Conservation (phyloP, 495 filamentous ascomycete species). For the Podospora fimiseda region DNA sequence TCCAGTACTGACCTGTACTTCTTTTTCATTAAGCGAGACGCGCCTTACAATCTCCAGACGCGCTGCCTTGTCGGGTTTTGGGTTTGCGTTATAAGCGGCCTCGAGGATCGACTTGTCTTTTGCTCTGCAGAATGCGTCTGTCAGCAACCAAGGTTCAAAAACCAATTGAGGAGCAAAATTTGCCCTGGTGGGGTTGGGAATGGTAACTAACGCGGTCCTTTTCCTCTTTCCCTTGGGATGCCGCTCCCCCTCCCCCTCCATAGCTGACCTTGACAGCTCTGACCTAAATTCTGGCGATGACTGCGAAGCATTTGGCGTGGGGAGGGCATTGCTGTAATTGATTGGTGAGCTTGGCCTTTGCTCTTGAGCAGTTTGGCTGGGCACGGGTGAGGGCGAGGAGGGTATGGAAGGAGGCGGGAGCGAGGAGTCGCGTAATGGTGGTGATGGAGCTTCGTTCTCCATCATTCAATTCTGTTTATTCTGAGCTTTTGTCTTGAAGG, state of each 20-base stretch:
- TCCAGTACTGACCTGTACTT: constrained; percentile 77
- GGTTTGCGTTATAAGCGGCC: constrained; percentile 73
- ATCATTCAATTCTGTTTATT: constrained; percentile 1
- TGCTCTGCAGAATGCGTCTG: constrained; percentile 45
- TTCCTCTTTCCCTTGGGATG: constrained; percentile 50
- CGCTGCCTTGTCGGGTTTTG: constrained; percentile 88
- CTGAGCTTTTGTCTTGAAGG: background rate
- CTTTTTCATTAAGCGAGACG: constrained; percentile 91
- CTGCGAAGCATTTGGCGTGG: background rate
- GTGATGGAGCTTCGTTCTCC: constrained; percentile 8
- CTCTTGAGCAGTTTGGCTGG: background rate
- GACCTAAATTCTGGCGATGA: constrained; percentile 1
- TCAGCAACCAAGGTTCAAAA: constrained; percentile 3
- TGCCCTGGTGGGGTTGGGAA: background rate
- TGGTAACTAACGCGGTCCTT: constrained; percentile 44
- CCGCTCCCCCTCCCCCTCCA: constrained; percentile 10
- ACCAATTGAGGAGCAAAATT: constrained; percentile 6
- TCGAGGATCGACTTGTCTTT: constrained; percentile 91
- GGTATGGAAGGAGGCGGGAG: constrained; percentile 1
- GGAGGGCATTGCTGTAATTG: constrained; percentile 6
- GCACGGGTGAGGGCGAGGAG: constrained; percentile 9
- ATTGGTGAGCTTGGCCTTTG: constrained; percentile 15
- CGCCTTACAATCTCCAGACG: constrained; percentile 75
- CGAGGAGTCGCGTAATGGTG: constrained; percentile 4
- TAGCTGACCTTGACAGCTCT: constrained; percentile 4